Conservation (phyloP, 805 yeast genomes). For the Zygotorulaspora danielsina region DNA sequence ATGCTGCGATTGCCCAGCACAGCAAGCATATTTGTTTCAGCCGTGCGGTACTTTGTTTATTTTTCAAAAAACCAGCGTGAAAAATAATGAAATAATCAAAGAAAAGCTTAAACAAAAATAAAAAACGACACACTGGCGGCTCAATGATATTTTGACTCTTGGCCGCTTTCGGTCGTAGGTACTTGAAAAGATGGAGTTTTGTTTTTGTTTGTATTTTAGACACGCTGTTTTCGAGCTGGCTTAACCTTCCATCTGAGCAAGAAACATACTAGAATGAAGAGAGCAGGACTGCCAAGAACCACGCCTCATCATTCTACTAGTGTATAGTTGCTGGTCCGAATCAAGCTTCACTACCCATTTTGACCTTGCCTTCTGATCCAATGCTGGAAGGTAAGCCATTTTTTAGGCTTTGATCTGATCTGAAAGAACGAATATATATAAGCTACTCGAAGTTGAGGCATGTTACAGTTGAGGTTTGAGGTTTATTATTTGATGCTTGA, state of each 20-base stretch:
- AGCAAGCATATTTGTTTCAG: slow-evolving; percentile 4
- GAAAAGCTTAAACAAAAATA: background rate
- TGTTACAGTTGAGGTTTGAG: no score
- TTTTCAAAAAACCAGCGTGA: slow-evolving; percentile 7
- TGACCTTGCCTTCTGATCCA: background rate
- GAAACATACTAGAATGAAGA: no score
- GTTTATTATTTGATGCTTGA: slow-evolving; percentile 1
- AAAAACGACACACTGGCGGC: background rate
- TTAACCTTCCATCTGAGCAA: no score
- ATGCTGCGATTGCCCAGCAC: slow-evolving; percentile 15
- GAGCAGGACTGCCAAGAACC: no score
- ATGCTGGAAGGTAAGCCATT: background rate
- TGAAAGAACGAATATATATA: background rate
- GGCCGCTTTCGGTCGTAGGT: no score
- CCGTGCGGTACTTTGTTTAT: slow-evolving; percentile 11
- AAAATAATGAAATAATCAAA: slow-evolving; percentile 2
- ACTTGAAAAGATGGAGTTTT: background rate
- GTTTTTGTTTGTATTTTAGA: background rate
- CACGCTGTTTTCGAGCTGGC: background rate
- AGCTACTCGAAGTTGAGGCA: no score
- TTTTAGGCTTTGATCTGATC: background rate
- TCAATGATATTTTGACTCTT: no score
- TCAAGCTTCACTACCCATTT: background rate
- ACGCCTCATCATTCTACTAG: no score
- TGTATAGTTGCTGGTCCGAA: background rate